These are phyloP conservation scores for Suillus occidentalis DNA, from an alignment of 768 basidiomycete species.

Conservation along the genomic window DNA sequence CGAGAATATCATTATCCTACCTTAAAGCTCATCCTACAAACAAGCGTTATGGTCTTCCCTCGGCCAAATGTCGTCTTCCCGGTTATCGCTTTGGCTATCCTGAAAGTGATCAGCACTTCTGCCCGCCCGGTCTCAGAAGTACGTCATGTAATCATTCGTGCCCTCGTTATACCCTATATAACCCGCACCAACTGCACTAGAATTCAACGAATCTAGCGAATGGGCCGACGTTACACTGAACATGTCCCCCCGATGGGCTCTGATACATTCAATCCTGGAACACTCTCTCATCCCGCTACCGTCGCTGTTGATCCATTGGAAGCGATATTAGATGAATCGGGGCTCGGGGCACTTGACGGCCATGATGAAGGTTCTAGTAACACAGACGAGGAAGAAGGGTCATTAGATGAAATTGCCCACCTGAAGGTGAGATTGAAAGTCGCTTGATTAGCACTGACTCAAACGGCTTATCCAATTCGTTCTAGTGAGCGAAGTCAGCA, in stretches of 20 bases:
- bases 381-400: background rate
- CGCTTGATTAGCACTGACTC: too few relatives aligned
- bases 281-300: slow-evolving; percentile 11
- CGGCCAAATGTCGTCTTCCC: background rate
- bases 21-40: background rate
- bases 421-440: background rate
- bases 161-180: background rate
- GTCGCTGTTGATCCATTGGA: slow-evolving; percentile 6
- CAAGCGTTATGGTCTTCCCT: background rate
- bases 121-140: background rate
- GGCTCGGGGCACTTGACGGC: background rate
- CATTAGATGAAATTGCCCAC: background rate
- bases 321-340: slow-evolving; percentile 1
- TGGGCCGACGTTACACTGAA: background rate
- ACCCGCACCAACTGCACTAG: background rate
- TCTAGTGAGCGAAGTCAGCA: background rate
- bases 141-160: too few relatives aligned
- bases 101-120: background rate
- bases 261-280: slow-evolving; percentile 12
- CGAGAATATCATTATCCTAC: background rate
- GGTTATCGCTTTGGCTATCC: background rate
- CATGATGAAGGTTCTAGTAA: background rate
- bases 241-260: slow-evolving; percentile 10
- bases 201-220: background rate
- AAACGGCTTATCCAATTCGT: background rate